These are phyloP conservation scores for Kockovaella imperatae DNA, from an alignment of 768 basidiomycete genomes.

Conservation along the genomic window DNA sequence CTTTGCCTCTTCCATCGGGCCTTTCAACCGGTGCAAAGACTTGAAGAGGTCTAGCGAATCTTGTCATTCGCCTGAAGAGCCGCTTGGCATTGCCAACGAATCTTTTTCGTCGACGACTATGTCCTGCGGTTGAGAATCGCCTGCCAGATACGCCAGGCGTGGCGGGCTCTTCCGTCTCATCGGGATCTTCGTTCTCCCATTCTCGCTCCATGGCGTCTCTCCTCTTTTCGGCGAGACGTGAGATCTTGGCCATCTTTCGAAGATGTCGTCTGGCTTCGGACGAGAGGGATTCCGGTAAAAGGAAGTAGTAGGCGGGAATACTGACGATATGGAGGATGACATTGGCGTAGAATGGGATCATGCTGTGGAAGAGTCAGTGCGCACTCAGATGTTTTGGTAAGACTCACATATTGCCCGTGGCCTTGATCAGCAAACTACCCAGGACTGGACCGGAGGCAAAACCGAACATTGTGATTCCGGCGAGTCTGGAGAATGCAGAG, in stretches of 20 bases:
- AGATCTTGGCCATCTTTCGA: constrained; percentile 21
- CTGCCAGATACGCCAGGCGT: constrained; percentile 20
- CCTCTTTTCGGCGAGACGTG: constrained; percentile 13
- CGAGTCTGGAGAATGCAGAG: constrained; percentile 53
- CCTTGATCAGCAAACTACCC: constrained; percentile 56
- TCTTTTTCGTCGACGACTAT: constrained; percentile 19
- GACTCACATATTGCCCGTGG: constrained; percentile 47
- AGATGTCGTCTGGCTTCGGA: constrained; percentile 46
- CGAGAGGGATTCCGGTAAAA: constrained; percentile 58
- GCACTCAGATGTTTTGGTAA: background rate
- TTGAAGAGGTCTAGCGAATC: constrained; percentile 58
- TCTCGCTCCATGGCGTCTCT: constrained; percentile 33
- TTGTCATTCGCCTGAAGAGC: constrained; percentile 44
- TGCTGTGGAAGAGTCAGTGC: constrained; percentile 10
- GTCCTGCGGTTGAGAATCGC: constrained; percentile 4
- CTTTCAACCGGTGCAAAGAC: constrained; percentile 58
- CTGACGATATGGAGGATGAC: constrained; percentile 51
- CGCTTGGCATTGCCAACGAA: constrained; percentile 30
- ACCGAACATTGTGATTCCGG: constrained; percentile 69
- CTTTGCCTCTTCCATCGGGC: constrained; percentile 48
- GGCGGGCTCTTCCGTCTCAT: background rate
- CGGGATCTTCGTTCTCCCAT: constrained; percentile 37
- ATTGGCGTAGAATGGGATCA: constrained; percentile 66
- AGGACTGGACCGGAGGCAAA: constrained; percentile 72
- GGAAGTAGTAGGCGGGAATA: constrained; percentile 56